A percentile compares a stretch with the other conserved stretches of the same genome.
Conservation (phyloP, 108 stramenopile species). For the Cyclotella kingstonii region DNA sequence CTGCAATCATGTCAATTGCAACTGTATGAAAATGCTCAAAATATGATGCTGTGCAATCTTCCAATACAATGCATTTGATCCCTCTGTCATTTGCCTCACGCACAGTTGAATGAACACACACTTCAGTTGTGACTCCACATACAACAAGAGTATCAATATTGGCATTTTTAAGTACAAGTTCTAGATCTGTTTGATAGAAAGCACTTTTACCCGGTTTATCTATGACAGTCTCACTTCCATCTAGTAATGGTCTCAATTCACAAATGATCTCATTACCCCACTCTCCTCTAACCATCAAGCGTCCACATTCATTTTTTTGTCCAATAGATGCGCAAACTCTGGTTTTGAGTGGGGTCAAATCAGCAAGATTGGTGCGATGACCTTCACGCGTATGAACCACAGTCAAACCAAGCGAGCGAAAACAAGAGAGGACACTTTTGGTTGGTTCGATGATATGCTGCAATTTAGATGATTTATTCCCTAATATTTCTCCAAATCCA, state of each 20-base stretch:
- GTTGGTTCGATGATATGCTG: constrained; percentile 50
- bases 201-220: constrained; percentile 80
- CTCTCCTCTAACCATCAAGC: constrained; percentile 62
- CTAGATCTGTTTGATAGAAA: constrained; percentile 72
- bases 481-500: constrained; percentile 70
- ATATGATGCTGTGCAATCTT: constrained; percentile 70
- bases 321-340: constrained; percentile 41
- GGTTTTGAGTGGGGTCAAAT: constrained; percentile 38
- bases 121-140: constrained; percentile 77
- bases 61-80: constrained; percentile 53
- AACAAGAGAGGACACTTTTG: constrained; percentile 33
- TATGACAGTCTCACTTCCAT: constrained; percentile 48
- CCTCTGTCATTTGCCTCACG: constrained; percentile 78
- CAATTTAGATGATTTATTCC: constrained; percentile 60
- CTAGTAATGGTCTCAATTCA: constrained; percentile 39
- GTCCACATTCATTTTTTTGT: constrained; percentile 35
- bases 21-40: constrained; percentile 61
- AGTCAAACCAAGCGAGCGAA: constrained; percentile 31
- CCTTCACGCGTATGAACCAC: constrained; percentile 69
- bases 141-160: constrained; percentile 55
- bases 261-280: constrained; percentile 62
- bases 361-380: constrained; percentile 51
- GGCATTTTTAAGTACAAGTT: constrained; percentile 41
- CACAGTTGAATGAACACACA: constrained; percentile 77
- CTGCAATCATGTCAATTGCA: constrained; percentile 61